Percentiles rank a stretch among this genome's conserved stretches.
These are phyloP conservation scores for Eragrostis tef DNA, from an alignment of 202 grass and related monocot genomes.

Conservation along the genomic window DNA sequence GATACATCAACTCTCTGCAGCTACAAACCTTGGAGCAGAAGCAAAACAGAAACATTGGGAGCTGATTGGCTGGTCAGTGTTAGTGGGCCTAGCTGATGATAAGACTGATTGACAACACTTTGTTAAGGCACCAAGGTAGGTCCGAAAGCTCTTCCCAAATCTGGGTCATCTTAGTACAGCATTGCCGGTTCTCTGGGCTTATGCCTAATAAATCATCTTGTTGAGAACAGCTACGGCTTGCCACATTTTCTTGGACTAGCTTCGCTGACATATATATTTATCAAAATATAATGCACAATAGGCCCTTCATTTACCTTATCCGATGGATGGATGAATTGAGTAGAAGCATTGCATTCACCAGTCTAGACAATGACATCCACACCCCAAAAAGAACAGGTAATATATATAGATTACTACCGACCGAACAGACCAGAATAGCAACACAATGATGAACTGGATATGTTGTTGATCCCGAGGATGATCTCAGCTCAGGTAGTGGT, in stretches of 20 bases:
- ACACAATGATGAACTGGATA: constrained; percentile 16
- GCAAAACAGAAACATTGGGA: constrained; percentile 17
- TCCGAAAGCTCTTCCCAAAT: not conserved
- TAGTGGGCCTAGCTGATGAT: constrained; percentile 28
- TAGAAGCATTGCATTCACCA: constrained; percentile 47
- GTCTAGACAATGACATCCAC: constrained; percentile 40
- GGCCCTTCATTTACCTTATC: constrained; percentile 30
- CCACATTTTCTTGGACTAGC: not conserved
- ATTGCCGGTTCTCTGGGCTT: not conserved
- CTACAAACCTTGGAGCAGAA: constrained; percentile 37
- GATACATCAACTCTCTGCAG: not conserved
- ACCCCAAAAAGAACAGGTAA: not conserved
- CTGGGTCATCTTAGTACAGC: not conserved
- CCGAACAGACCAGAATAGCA: constrained; percentile 22
- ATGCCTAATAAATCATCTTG: not conserved
- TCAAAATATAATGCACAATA: not conserved
- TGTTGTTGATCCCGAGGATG: constrained; percentile 18
- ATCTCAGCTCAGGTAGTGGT: constrained; percentile 19
- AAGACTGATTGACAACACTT: constrained; percentile 19
- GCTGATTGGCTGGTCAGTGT: constrained; percentile 32
- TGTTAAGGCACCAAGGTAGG: constrained; percentile 9
- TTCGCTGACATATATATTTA: not conserved
- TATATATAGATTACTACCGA: constrained; percentile 10
- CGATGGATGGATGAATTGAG: constrained; percentile 35
- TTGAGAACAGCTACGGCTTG: constrained; percentile 6